A percentile compares a stretch with the other conserved stretches of the same genome.
These are phyloP conservation scores for Scedosporium aurantiacum DNA, from an alignment of 2,329 filamentous ascomycete genomes.

Conservation along the genomic window DNA sequence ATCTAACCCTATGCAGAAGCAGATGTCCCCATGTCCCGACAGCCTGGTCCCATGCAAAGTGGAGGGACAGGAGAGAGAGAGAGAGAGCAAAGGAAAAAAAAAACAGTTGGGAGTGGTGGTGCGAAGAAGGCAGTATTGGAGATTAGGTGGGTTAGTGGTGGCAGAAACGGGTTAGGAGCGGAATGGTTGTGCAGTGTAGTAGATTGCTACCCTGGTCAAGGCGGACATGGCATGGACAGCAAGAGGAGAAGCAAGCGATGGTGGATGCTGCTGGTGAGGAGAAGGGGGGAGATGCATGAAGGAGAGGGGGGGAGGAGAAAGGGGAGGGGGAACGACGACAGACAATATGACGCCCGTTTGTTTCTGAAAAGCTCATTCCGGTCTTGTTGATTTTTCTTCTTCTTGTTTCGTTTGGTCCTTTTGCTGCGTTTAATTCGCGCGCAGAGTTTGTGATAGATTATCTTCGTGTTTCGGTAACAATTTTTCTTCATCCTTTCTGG, in stretches of 20 bases:
- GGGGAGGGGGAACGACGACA: background rate
- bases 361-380: background rate
- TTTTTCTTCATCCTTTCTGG: too few species aligned
- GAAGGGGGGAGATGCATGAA: background rate
- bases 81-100: background rate
- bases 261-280: background rate
- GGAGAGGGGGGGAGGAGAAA: background rate
- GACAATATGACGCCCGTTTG: background rate
- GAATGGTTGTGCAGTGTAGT: background rate
- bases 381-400: too few species aligned
- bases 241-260: background rate
- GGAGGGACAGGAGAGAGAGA: background rate
- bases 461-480: too few species aligned
- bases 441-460: too few species aligned
- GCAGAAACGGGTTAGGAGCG: background rate
- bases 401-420: too few species aligned
- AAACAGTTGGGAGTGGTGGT: background rate
- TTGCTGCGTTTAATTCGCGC: too few species aligned
- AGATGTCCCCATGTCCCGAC: conserved; percentile 2
- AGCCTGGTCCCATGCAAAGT: conserved; percentile 4
- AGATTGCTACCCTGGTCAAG: background rate
- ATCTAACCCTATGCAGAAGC: background rate
- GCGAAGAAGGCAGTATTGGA: background rate
- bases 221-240: background rate
- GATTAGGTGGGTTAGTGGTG: background rate